Conservation (phyloP, 768 basidiomycete species). For the Rhizopogon vulgaris region DNA sequence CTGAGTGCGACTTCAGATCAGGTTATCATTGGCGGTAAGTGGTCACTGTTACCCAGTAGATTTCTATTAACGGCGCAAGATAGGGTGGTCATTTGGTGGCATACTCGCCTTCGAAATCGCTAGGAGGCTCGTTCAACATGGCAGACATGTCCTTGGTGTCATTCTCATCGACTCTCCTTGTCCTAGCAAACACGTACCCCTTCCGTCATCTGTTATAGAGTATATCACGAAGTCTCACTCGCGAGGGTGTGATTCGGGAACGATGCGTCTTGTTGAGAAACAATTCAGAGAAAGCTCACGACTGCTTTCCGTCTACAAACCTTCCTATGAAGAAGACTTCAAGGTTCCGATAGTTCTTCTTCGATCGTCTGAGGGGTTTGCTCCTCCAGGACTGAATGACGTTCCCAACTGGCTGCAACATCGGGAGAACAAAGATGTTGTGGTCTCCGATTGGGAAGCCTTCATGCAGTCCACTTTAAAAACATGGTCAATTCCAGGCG, state of each 20-base stretch:
- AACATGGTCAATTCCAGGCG: slow-evolving; percentile 53
- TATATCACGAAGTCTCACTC: slow-evolving; percentile 31
- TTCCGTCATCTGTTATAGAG: slow-evolving; percentile 50
- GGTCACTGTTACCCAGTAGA: slow-evolving; percentile 12
- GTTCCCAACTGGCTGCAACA: slow-evolving; percentile 51
- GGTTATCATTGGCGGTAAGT: slow-evolving; percentile 8
- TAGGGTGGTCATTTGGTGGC: slow-evolving; percentile 80
- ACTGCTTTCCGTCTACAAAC: slow-evolving; percentile 43
- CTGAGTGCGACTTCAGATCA: neutral
- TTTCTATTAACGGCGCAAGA: neutral
- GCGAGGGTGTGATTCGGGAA: slow-evolving; percentile 22
- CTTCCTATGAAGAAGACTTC: slow-evolving; percentile 16
- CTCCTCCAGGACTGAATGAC: slow-evolving; percentile 22
- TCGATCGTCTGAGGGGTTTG: slow-evolving; percentile 45
- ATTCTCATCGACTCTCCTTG: slow-evolving; percentile 64
- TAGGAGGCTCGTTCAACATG: slow-evolving; percentile 36
- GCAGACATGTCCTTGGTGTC: slow-evolving; percentile 46
- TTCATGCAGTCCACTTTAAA: slow-evolving; percentile 33
- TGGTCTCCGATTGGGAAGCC: slow-evolving; percentile 42
- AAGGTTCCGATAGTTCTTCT: slow-evolving; percentile 42
- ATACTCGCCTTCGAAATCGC: slow-evolving; percentile 65
- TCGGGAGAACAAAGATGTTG: slow-evolving; percentile 27
- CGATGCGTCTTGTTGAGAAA: slow-evolving; percentile 31
- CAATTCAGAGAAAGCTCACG: slow-evolving; percentile 46
- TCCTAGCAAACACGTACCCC: slow-evolving; percentile 44